These are phyloP conservation scores for Spinellus fusiger DNA, from an alignment of 192 early-diverging fungal genomes.

Conservation along the genomic window DNA sequence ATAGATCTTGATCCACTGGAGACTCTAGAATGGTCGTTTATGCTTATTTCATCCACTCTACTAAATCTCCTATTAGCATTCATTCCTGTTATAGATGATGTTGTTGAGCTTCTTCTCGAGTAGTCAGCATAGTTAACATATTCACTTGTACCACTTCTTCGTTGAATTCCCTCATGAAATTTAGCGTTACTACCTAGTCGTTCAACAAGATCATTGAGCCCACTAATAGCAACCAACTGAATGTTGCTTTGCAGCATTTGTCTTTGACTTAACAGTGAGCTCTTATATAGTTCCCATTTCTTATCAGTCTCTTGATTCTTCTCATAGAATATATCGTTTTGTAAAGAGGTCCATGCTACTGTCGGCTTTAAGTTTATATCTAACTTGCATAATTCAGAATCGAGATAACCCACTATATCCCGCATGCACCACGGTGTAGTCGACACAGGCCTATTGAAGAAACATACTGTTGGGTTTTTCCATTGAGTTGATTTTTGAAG, in stretches of 20 bases:
- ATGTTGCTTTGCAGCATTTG: constrained; percentile 21
- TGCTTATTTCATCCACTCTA: neutral
- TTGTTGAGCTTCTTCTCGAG: constrained; percentile 10
- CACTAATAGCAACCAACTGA: constrained; percentile 42
- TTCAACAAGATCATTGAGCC: constrained; percentile 40
- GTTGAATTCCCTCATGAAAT: constrained; percentile 16
- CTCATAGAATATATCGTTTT: neutral
- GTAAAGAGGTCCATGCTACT: constrained; percentile 13
- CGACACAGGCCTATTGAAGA: constrained; percentile 24
- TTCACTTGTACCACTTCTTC: constrained; percentile 39
- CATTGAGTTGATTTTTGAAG: constrained; percentile 35
- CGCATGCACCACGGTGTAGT: constrained; percentile 50
- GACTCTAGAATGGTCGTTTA: constrained; percentile 7
- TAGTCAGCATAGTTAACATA: constrained; percentile 3
- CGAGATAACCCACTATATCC: constrained; percentile 38
- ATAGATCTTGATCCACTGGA: neutral
- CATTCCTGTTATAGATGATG: constrained; percentile 2
- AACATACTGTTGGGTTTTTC: constrained; percentile 42
- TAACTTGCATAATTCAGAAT: constrained; percentile 26
- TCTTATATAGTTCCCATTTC: constrained; percentile 16
- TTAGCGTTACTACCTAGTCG: constrained; percentile 27
- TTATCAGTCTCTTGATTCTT: neutral
- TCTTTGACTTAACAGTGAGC: neutral
- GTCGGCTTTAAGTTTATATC: constrained; percentile 6
- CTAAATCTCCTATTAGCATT: neutral